phyloP scores from a whole-genome alignment of 2,329 filamentous ascomycete genomes.

The Paracoccidioides brasiliensis region DNA sequence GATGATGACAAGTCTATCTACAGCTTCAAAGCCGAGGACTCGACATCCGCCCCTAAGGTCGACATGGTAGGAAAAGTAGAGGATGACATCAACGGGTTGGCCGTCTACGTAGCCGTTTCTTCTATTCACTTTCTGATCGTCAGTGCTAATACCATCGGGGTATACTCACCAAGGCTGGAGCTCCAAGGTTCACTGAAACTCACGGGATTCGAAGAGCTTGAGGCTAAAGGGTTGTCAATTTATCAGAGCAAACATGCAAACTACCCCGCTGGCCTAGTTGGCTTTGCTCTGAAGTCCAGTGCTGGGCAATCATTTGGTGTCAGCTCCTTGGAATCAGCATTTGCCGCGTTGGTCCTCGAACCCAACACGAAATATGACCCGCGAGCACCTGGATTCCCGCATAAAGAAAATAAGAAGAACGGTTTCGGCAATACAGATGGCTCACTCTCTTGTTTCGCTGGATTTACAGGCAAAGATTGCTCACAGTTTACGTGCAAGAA shows the following conservation, averaged over 20 bases:
- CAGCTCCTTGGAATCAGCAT: conserved; percentile 26
- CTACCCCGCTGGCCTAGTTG: conserved; percentile 29
- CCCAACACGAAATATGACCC: conserved; percentile 31
- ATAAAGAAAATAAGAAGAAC: conserved; percentile 16
- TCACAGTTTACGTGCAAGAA: conserved; percentile 27
- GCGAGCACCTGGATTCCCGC: conserved; percentile 14
- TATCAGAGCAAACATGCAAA: conserved; percentile 26
- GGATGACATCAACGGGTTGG: conserved; percentile 31
- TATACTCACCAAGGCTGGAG: conserved; percentile 28
- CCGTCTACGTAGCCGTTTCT: conserved; percentile 26
- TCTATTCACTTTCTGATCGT: conserved; percentile 33
- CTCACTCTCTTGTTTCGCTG: conserved; percentile 33
- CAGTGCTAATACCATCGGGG: conserved; percentile 24
- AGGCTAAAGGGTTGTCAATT: conserved; percentile 31
- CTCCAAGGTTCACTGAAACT: conserved; percentile 27
- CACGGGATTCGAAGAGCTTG: conserved; percentile 29
- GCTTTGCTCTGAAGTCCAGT: conserved; percentile 32
- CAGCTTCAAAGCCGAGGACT: conserved; percentile 29
- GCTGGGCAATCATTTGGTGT: conserved; percentile 26
- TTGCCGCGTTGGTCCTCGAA: conserved; percentile 23
- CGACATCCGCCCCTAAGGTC: conserved; percentile 26
- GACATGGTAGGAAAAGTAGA: conserved; percentile 24
- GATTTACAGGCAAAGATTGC: conserved; percentile 28
- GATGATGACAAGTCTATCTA: conserved; percentile 28
- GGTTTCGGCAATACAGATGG: conserved; percentile 23